Conservation (phyloP, 345 rosid genomes). For the rapeseed (Brassica napus) region Da-Ae NC_063451.1:40370501-40371000, state of each 20-base stretch:
- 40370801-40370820: neutral
- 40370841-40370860: slow-evolving; percentile 93
- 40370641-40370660: neutral
- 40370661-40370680: too few species aligned
- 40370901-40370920: slow-evolving; percentile 98
- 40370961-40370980: slow-evolving; percentile 9
- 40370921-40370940: slow-evolving; percentile 68
- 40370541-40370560: neutral
- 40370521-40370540: neutral
- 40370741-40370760: neutral
- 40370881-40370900: slow-evolving; percentile 89
- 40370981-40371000: slow-evolving; percentile 8
- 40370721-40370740: slow-evolving; percentile 11
- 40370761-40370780: neutral
- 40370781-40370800: neutral
- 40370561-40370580: neutral
- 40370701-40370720: slow-evolving; percentile 41
- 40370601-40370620: neutral
- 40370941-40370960: neutral
- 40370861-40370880: slow-evolving; percentile 98
- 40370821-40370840: slow-evolving; percentile 14
- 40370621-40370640: neutral
- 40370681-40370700: too few species aligned
- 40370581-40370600: neutral
- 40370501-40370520: neutral